Evolutionary conservation across 371 early-diverging fungal species (phyloP).

Genomic region (Funneliformis caledonium): DNA sequence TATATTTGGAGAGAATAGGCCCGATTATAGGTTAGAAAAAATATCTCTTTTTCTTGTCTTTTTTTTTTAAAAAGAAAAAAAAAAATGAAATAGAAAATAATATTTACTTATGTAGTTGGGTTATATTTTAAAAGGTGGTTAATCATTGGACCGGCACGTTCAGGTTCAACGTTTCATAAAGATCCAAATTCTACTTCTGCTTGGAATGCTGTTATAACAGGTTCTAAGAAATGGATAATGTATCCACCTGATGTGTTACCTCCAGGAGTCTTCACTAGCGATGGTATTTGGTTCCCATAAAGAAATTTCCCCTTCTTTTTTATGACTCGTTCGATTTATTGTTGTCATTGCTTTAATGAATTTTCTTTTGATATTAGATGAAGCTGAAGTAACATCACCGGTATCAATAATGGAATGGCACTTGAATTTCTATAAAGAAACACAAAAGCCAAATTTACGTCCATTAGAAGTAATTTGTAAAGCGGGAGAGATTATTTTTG

Average conservation of each 20-base stretch:
- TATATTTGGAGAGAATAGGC: slow-evolving; percentile 56
- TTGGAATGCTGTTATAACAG: slow-evolving; percentile 73
- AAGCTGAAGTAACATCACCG: slow-evolving; percentile 71
- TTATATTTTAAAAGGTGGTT: slow-evolving; percentile 54
- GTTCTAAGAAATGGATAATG: slow-evolving; percentile 63
- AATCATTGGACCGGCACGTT: slow-evolving; percentile 68
- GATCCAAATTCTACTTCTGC: slow-evolving; percentile 75
- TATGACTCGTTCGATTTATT: not conserved
- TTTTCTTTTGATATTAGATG: slow-evolving; percentile 49
- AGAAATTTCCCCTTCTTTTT: not conserved
- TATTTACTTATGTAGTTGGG: not conserved
- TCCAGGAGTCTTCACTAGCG: slow-evolving; percentile 70
- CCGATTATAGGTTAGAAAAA: slow-evolving; percentile 56
- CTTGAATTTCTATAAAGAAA: slow-evolving; percentile 51
- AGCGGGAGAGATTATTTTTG: slow-evolving; percentile 70
- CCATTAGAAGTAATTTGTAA: slow-evolving; percentile 65
- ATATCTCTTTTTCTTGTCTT: not conserved
- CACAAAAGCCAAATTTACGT: slow-evolving; percentile 44
- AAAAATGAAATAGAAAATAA: too few relatives aligned
- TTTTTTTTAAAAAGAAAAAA: not conserved
- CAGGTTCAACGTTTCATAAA: slow-evolving; percentile 69
- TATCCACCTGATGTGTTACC: slow-evolving; percentile 68
- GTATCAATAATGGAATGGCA: slow-evolving; percentile 72
- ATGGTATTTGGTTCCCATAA: slow-evolving; percentile 40
- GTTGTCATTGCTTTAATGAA: not conserved